Percentiles rank a stretch among this genome's conserved stretches.
phyloP scores from a whole-genome alignment of 2,329 filamentous ascomycete species.

The Curvularia spicifera region DNA sequence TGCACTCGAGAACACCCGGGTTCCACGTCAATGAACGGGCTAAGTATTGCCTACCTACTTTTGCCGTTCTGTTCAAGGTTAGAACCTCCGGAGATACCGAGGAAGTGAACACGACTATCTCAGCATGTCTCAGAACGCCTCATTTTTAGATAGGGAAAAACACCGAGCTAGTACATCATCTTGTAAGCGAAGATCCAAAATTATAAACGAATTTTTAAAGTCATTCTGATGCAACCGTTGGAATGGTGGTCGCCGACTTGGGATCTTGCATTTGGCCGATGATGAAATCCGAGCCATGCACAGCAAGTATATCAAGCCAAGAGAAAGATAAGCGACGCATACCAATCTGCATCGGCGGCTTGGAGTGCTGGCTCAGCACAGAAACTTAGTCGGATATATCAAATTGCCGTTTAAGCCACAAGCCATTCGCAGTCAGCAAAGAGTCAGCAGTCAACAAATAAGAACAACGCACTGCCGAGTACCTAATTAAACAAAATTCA shows the following conservation, averaged over 20 bases:
- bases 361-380: neutral
- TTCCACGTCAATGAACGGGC: slow-evolving; percentile 11
- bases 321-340: slow-evolving; percentile 7
- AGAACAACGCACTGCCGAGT: neutral
- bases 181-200: slow-evolving; percentile 6
- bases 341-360: slow-evolving; percentile 3
- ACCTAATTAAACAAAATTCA: slow-evolving; percentile 3
- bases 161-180: neutral
- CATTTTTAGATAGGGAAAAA: slow-evolving; percentile 2
- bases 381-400: neutral
- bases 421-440: neutral
- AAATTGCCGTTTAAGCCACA: neutral
- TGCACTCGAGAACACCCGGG: slow-evolving; percentile 5
- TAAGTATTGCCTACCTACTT: slow-evolving; percentile 9
- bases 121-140: slow-evolving; percentile 7
- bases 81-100: slow-evolving; percentile 20
- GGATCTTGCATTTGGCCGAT: slow-evolving; percentile 5
- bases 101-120: slow-evolving; percentile 9
- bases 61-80: slow-evolving; percentile 17
- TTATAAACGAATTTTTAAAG: neutral
- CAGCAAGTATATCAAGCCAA: neutral
- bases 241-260: neutral
- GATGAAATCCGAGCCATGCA: slow-evolving; percentile 8
- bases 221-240: neutral
- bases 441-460: neutral